Evolutionary conservation across 208 protist species (phyloP).

Genomic region (Trypanosoma grayi): DNA sequence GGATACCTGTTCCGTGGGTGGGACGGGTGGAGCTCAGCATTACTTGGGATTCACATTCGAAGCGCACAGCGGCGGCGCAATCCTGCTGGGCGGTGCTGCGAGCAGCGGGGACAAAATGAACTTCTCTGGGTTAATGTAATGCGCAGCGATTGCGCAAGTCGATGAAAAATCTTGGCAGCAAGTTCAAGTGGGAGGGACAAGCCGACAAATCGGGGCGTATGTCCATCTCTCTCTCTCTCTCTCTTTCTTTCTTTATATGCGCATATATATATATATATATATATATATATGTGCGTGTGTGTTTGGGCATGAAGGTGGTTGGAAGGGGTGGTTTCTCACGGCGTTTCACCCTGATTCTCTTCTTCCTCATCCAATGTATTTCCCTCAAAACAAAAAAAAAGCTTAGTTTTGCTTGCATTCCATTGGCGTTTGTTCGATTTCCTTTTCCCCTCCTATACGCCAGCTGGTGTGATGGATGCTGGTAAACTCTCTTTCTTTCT

Average conservation of each 20-base stretch:
- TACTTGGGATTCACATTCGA: constrained; percentile 29
- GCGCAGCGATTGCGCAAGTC: too few relatives aligned
- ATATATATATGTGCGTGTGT: constrained; percentile 29
- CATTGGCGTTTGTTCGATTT: not conserved
- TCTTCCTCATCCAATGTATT: too few relatives aligned
- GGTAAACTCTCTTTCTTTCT: not conserved
- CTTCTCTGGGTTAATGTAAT: not conserved
- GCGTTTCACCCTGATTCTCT: too few relatives aligned
- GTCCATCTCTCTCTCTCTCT: too few relatives aligned
- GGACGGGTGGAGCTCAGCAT: constrained; percentile 15
- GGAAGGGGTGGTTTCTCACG: too few relatives aligned
- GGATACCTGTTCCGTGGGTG: not conserved
- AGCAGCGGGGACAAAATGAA: not conserved
- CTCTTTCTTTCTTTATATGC: not conserved
- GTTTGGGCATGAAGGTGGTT: not conserved
- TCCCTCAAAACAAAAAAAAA: too few relatives aligned
- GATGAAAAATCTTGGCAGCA: not conserved
- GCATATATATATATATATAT: constrained; percentile 31
- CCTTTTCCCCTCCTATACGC: constrained; percentile 15
- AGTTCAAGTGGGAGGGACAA: not conserved
- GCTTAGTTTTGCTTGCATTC: constrained; percentile 11
- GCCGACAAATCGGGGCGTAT: too few relatives aligned
- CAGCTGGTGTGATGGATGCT: not conserved
- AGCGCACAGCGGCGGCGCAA: not conserved
- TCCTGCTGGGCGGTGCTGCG: constrained; percentile 4